phyloP scores from a whole-genome alignment of 2,329 filamentous ascomycete species.

The Fusarium haematococcum region DNA sequence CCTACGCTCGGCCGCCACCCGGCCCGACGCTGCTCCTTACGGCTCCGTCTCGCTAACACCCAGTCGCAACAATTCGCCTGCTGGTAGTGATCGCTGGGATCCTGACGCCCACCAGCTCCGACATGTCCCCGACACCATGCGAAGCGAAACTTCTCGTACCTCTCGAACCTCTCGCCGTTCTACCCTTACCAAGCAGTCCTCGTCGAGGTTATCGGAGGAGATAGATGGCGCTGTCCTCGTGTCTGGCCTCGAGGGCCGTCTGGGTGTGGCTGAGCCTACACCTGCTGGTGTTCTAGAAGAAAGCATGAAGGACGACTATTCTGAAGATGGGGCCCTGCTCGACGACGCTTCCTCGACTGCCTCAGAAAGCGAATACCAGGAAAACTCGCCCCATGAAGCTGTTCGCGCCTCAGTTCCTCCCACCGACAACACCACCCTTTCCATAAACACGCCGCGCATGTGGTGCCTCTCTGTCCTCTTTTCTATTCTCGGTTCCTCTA shows the following conservation, averaged over 20 bases:
- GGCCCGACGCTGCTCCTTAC: slow-evolving; percentile 50
- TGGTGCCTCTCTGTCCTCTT: slow-evolving; percentile 85
- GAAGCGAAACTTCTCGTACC: slow-evolving; percentile 49
- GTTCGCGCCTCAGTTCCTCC: slow-evolving; percentile 84
- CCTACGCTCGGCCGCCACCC: slow-evolving; percentile 46
- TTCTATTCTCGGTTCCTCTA: slow-evolving; percentile 83
- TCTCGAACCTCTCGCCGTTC: slow-evolving; percentile 47
- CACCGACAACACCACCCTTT: slow-evolving; percentile 80
- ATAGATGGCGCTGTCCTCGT: slow-evolving; percentile 64
- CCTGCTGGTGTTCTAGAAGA: slow-evolving; percentile 59
- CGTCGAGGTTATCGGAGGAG: slow-evolving; percentile 60
- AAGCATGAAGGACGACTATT: slow-evolving; percentile 54
- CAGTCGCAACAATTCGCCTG: slow-evolving; percentile 52
- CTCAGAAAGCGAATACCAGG: slow-evolving; percentile 65
- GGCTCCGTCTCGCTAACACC: slow-evolving; percentile 53
- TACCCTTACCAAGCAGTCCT: slow-evolving; percentile 45
- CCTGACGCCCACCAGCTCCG: slow-evolving; percentile 49
- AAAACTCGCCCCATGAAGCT: slow-evolving; percentile 82
- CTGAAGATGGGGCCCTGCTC: slow-evolving; percentile 51
- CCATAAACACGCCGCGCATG: slow-evolving; percentile 90
- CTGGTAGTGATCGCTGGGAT: slow-evolving; percentile 48
- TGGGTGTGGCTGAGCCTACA: slow-evolving; percentile 62
- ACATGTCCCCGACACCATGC: slow-evolving; percentile 49
- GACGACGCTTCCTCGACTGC: slow-evolving; percentile 56
- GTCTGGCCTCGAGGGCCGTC: slow-evolving; percentile 65